Percentiles rank a stretch among this genome's conserved stretches.
phyloP scores from a whole-genome alignment of 768 basidiomycete genomes.

The Porpolomopsis calyptriformis region DNA sequence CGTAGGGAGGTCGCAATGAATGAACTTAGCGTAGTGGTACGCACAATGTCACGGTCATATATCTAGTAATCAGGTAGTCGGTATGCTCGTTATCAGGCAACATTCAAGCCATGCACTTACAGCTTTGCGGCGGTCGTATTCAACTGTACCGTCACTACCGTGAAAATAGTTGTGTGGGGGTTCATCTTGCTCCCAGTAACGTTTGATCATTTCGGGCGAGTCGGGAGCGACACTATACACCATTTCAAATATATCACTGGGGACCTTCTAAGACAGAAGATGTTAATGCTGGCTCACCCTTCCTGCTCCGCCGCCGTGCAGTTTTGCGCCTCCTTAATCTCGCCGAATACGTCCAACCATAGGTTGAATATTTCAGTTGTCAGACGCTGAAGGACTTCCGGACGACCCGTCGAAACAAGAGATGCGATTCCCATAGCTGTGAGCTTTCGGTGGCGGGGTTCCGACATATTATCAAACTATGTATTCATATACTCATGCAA shows the following conservation, averaged over 20 bases:
- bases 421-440: constrained; percentile 72
- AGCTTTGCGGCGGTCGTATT: constrained; percentile 63
- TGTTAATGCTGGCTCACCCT: constrained; percentile 6
- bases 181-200: constrained; percentile 63
- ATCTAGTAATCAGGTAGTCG: constrained; percentile 36
- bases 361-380: constrained; percentile 71
- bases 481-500: constrained; percentile 4
- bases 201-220: constrained; percentile 35
- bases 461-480: constrained; percentile 87
- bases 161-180: constrained; percentile 50
- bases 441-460: constrained; percentile 75
- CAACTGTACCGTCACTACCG: constrained; percentile 58
- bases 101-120: constrained; percentile 30
- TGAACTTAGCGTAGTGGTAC: constrained; percentile 50
- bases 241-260: constrained; percentile 12
- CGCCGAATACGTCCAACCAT: constrained; percentile 84
- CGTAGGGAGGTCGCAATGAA: constrained; percentile 49
- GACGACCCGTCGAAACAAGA: constrained; percentile 63
- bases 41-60: constrained; percentile 60
- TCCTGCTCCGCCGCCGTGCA: constrained; percentile 23
- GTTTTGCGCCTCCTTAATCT: constrained; percentile 58
- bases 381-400: constrained; percentile 62
- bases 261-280: constrained; percentile 12
- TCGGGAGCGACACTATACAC: not conserved
- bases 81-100: constrained; percentile 1